Evolutionary conservation across 2,329 filamentous ascomycete species (phyloP).

Genomic region (Pseudocercospora cruenta): DNA sequence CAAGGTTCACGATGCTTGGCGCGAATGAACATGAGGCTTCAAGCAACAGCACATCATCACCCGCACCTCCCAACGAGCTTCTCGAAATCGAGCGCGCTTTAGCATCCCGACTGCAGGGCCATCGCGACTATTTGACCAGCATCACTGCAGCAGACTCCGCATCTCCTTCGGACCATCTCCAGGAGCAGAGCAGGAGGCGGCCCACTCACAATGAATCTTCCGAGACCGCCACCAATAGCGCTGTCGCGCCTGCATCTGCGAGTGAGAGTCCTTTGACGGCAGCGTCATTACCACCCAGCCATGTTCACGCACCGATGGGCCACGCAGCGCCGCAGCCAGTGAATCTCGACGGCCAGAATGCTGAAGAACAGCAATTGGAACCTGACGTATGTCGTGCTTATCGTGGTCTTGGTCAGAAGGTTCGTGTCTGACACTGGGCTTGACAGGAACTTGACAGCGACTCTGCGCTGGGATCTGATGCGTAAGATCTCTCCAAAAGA

Average conservation of each 20-base stretch:
- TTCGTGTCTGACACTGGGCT: slow-evolving; percentile 18
- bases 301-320: background rate
- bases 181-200: slow-evolving; percentile 1
- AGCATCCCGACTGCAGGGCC: slow-evolving; percentile 22
- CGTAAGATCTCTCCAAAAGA: slow-evolving; percentile 27
- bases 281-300: slow-evolving; percentile 7
- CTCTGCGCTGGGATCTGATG: slow-evolving; percentile 42
- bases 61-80: slow-evolving; percentile 2
- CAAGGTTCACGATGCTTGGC: background rate
- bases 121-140: slow-evolving; percentile 21
- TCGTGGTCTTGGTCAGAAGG: background rate
- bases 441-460: slow-evolving; percentile 37
- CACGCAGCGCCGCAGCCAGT: slow-evolving; percentile 8
- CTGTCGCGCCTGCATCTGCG: background rate
- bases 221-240: slow-evolving; percentile 14
- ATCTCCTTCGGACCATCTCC: background rate
- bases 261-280: background rate
- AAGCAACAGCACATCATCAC: background rate
- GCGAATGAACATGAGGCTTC: background rate
- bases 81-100: slow-evolving; percentile 24
- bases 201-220: slow-evolving; percentile 4
- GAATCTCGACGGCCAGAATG: slow-evolving; percentile 29
- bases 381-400: slow-evolving; percentile 38
- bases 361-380: slow-evolving; percentile 42
- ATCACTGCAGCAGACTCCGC: slow-evolving; percentile 8